Evolutionary conservation across 2,329 filamentous ascomycete species (phyloP).

Genomic region (Colletotrichum cordylinicola): DNA sequence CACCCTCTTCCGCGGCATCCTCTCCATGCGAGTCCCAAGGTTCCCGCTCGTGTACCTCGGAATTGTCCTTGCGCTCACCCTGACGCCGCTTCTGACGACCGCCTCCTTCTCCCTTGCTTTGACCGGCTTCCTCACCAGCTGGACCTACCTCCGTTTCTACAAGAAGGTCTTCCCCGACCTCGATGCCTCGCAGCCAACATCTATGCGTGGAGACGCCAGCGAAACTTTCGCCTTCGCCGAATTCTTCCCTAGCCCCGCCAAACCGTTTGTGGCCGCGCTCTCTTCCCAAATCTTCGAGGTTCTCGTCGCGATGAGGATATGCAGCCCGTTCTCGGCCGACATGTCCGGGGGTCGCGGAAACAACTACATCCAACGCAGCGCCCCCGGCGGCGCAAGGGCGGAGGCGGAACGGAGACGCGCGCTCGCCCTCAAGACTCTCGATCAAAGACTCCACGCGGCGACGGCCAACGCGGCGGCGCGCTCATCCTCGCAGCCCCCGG

Average conservation of each 20-base stretch:
- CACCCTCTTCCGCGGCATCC: constrained; percentile 84
- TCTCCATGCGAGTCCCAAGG: constrained; percentile 84
- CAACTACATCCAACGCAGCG: constrained; percentile 59
- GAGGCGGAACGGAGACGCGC: constrained; percentile 91
- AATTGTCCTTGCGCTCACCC: constrained; percentile 69
- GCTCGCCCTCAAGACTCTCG: constrained; percentile 87
- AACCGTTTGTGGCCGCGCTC: constrained; percentile 78
- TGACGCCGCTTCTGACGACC: constrained; percentile 65
- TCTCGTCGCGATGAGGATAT: constrained; percentile 77
- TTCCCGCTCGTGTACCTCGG: constrained; percentile 77
- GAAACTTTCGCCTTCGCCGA: constrained; percentile 96
- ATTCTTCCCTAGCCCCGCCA: constrained; percentile 88
- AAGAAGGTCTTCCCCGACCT: constrained; percentile 77
- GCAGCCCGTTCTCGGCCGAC: constrained; percentile 84
- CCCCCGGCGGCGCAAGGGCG: constrained; percentile 76
- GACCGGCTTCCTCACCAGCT: constrained; percentile 85
- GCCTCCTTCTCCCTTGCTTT: constrained; percentile 81
- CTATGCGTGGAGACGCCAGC: constrained; percentile 86
- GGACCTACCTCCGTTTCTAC: constrained; percentile 97
- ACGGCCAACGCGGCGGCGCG: constrained; percentile 56
- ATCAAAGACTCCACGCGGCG: constrained; percentile 90
- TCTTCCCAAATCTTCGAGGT: constrained; percentile 76
- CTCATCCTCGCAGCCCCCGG: constrained; percentile 41
- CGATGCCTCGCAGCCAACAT: constrained; percentile 63
- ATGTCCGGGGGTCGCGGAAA: constrained; percentile 75